A percentile compares a stretch with the other conserved stretches of the same genome.
phyloP scores from a whole-genome alignment of 2,329 filamentous ascomycete genomes.

The Leptodontidium sp. region DNA sequence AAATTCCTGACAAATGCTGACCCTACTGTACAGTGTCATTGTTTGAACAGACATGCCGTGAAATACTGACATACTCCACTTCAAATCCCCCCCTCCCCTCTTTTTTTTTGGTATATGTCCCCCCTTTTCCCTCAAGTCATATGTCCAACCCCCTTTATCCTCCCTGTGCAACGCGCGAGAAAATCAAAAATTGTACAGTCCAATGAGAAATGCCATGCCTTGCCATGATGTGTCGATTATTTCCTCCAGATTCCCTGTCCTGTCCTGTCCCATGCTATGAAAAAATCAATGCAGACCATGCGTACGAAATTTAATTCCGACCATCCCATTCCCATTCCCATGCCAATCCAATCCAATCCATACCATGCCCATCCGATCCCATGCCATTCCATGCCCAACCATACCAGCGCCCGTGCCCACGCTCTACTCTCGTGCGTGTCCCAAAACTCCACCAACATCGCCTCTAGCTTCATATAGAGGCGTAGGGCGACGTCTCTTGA shows the following conservation, averaged over 20 bases:
- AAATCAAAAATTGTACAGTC: background rate
- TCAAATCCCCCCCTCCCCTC: background rate
- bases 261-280: background rate
- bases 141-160: background rate
- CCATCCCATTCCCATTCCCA: background rate
- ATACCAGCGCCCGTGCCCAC: background rate
- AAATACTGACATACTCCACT: no score
- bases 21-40: constrained; percentile 20
- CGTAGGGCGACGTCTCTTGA: constrained; percentile 53
- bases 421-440: background rate
- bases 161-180: background rate
- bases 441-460: background rate
- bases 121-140: background rate
- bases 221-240: constrained; percentile 2
- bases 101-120: background rate
- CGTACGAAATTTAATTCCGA: background rate
- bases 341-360: background rate
- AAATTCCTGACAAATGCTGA: no score
- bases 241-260: background rate
- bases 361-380: background rate
- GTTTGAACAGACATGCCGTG: constrained; percentile 20
- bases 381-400: background rate
- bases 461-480: constrained; percentile 42
- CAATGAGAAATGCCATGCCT: background rate
- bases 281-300: background rate